These are phyloP conservation scores for Macrolepiota fuliginosa DNA, from an alignment of 768 basidiomycete genomes.

Conservation along the genomic window DNA sequence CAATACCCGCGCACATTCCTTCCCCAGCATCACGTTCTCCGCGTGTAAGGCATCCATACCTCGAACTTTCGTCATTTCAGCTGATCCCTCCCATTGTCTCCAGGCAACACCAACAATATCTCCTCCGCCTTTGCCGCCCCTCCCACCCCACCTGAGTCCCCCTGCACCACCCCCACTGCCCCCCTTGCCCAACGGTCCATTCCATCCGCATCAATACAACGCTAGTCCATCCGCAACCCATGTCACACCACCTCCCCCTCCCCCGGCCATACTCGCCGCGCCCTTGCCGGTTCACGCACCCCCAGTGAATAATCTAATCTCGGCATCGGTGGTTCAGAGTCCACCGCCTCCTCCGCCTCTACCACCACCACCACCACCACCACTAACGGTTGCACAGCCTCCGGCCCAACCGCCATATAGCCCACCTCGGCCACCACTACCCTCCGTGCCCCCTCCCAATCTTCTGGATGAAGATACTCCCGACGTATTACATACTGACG, in stretches of 20 bases:
- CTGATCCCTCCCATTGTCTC: neutral
- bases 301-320: slow-evolving; percentile 6
- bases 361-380: slow-evolving; percentile 14
- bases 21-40: slow-evolving; percentile 16
- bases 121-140: slow-evolving; percentile 1
- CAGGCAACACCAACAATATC: slow-evolving; percentile 6
- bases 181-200: neutral
- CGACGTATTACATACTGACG: slow-evolving; percentile 19
- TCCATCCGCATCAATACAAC: neutral
- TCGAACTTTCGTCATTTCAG: neutral
- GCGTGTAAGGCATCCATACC: neutral
- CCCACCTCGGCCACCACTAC: slow-evolving; percentile 13
- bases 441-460: slow-evolving; percentile 43
- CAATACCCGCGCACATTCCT: slow-evolving; percentile 14
- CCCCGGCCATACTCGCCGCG: neutral
- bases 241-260: slow-evolving; percentile 8
- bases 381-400: slow-evolving; percentile 16
- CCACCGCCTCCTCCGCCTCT: slow-evolving; percentile 4
- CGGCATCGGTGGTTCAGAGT: neutral
- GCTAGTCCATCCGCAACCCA: neutral
- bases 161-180: slow-evolving; percentile 13
- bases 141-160: neutral
- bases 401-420: slow-evolving; percentile 15
- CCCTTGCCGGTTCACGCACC: slow-evolving; percentile 2
- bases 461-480: slow-evolving; percentile 62